These are phyloP conservation scores for Magnusiomyces tetraspermus DNA, from an alignment of 1,139 yeast species.

Conservation along the genomic window DNA sequence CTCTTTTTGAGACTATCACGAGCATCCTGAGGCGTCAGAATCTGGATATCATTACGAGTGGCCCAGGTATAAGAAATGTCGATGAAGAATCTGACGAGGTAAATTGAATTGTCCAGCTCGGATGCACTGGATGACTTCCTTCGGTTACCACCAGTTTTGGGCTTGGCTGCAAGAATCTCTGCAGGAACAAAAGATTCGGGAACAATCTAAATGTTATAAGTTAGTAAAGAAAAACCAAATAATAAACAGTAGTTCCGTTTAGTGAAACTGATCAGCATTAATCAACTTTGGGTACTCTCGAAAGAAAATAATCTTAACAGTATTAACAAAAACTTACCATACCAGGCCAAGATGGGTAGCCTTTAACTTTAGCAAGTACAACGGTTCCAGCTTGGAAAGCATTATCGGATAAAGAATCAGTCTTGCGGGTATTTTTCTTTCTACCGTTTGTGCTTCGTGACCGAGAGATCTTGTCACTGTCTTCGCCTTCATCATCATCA, in stretches of 20 bases:
- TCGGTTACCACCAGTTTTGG: slow-evolving; percentile 19
- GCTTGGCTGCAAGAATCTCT: slow-evolving; percentile 24
- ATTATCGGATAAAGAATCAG: neutral
- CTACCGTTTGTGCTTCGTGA: too few relatives aligned
- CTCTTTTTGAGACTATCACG: neutral
- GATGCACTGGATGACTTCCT: slow-evolving; percentile 5
- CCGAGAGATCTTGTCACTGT: too few relatives aligned
- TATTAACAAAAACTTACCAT: slow-evolving; percentile 22
- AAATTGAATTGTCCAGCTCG: slow-evolving; percentile 12
- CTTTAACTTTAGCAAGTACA: slow-evolving; percentile 33
- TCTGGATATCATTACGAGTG: slow-evolving; percentile 15
- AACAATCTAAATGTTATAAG: slow-evolving; percentile 7
- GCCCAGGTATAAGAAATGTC: slow-evolving; percentile 30
- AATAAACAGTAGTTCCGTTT: too few relatives aligned
- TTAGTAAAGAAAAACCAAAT: neutral
- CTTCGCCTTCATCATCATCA: too few relatives aligned
- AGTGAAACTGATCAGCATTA: too few relatives aligned
- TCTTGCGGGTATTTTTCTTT: neutral
- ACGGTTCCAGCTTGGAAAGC: slow-evolving; percentile 25
- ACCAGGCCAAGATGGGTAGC: slow-evolving; percentile 37
- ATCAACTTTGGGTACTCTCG: too few relatives aligned
- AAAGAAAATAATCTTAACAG: too few relatives aligned
- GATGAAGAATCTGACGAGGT: slow-evolving; percentile 32
- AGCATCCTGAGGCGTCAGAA: slow-evolving; percentile 5
- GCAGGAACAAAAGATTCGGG: slow-evolving; percentile 15